phyloP scores from a whole-genome alignment of 2,329 filamentous ascomycete genomes.

The Fusarium graminum region DNA sequence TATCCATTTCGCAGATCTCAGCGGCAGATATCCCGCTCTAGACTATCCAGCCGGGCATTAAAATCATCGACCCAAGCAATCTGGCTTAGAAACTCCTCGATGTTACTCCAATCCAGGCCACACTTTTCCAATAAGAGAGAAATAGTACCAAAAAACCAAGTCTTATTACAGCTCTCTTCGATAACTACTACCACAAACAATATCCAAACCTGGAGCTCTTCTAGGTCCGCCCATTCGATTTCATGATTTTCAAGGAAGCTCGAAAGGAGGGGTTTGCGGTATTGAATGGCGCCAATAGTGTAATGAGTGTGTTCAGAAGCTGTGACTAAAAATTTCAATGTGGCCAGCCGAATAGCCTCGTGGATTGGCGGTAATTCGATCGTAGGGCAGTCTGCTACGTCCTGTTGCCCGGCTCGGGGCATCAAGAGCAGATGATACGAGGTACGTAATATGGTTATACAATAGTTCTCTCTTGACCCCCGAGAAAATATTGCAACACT shows the following conservation, averaged over 20 bases:
- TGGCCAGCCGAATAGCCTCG: constrained; percentile 7
- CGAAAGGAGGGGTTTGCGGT: constrained; percentile 5
- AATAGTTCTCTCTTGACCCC: neutral
- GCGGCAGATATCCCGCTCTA: neutral
- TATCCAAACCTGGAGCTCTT: constrained; percentile 9
- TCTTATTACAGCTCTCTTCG: neutral
- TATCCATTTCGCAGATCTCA: too few relatives aligned
- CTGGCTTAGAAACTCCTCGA: neutral
- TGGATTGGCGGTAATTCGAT: neutral
- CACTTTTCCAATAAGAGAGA: neutral
- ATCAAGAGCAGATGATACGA: constrained; percentile 5
- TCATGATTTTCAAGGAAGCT: neutral
- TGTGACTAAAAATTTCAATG: constrained; percentile 8
- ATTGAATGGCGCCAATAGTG: neutral
- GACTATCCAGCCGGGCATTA: neutral
- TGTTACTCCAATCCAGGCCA: neutral
- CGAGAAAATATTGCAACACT: constrained; percentile 1
- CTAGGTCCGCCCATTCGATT: neutral
- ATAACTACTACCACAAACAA: neutral
- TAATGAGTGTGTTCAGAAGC: constrained; percentile 9
- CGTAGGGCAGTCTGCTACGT: neutral
- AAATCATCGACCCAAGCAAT: constrained; percentile 13
- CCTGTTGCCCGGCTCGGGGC: neutral
- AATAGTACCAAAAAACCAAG: neutral
- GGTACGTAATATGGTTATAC: neutral